A percentile compares a stretch with the other conserved stretches of the same genome.
phyloP scores from a whole-genome alignment of 208 protist species.

The Wallacemonas collosoma region DNA sequence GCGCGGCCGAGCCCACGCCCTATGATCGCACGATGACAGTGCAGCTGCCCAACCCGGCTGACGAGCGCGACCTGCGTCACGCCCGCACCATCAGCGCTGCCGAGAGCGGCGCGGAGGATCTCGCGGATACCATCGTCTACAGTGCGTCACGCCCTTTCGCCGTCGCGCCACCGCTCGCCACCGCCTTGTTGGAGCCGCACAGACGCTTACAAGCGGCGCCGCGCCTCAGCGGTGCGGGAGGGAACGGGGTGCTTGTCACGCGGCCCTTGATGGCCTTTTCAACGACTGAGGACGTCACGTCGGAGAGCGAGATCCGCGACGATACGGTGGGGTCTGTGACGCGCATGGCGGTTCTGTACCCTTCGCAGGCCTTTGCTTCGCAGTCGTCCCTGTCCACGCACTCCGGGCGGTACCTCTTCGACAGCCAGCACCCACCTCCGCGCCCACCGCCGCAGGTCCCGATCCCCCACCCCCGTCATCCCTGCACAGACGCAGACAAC shows the following conservation, averaged over 20 bases:
- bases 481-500: no score
- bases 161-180: neutral
- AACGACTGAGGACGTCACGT: neutral
- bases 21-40: neutral
- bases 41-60: neutral
- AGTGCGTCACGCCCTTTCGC: neutral
- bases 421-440: no score
- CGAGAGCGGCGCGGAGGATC: slow-evolving; percentile 11
- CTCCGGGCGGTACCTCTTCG: no score
- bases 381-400: neutral
- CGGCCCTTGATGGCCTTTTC: neutral
- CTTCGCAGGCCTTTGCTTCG: slow-evolving; percentile 2
- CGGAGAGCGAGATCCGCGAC: slow-evolving; percentile 10
- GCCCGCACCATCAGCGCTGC: neutral
- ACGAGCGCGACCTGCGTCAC: neutral
- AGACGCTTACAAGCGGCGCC: neutral
- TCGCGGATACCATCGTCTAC: slow-evolving; percentile 4
- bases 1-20: neutral
- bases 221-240: neutral
- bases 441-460: neutral
- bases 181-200: no score
- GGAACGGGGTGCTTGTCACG: neutral
- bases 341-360: slow-evolving; percentile 6
- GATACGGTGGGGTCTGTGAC: slow-evolving; percentile 12
- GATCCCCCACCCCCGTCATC: neutral